Conservation (phyloP, 176 grass and related monocot species). For the Ananas comosus region DNA sequence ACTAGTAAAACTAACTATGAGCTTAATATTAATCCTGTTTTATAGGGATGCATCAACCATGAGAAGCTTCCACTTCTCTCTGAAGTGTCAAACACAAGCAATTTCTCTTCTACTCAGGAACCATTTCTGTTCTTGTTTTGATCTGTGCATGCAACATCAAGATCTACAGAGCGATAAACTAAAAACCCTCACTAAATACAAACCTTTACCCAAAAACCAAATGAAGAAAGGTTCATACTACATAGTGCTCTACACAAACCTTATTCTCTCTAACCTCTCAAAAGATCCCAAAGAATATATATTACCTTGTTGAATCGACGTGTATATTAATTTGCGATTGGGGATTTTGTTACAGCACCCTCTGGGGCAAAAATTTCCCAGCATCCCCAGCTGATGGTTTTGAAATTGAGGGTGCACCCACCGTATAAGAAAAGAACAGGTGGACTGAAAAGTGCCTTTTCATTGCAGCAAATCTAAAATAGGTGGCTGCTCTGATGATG, state of each 20-base stretch:
- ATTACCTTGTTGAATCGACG: too few relatives aligned
- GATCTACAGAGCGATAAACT: background rate
- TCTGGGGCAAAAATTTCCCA: background rate
- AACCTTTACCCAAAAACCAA: background rate
- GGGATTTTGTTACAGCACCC: too few relatives aligned
- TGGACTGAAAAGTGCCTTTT: background rate
- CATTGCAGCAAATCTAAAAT: conserved; percentile 79
- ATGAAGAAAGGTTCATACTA: background rate
- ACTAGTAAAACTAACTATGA: too few relatives aligned
- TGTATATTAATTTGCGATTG: too few relatives aligned
- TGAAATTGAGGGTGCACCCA: background rate
- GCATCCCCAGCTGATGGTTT: background rate
- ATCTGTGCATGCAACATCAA: background rate
- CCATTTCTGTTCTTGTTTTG: background rate
- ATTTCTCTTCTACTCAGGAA: background rate
- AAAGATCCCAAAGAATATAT: background rate
- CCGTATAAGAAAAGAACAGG: background rate
- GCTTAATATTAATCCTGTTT: too few relatives aligned
- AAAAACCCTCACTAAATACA: background rate
- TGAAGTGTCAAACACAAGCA: too few relatives aligned
- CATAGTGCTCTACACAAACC: background rate
- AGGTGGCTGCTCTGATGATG: conserved; percentile 46
- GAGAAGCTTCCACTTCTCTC: too few relatives aligned
- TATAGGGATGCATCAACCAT: too few relatives aligned
- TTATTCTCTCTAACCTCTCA: background rate